Conservation (phyloP, 331 rosid species). For the Rhamnella rubrinervis region DNA sequence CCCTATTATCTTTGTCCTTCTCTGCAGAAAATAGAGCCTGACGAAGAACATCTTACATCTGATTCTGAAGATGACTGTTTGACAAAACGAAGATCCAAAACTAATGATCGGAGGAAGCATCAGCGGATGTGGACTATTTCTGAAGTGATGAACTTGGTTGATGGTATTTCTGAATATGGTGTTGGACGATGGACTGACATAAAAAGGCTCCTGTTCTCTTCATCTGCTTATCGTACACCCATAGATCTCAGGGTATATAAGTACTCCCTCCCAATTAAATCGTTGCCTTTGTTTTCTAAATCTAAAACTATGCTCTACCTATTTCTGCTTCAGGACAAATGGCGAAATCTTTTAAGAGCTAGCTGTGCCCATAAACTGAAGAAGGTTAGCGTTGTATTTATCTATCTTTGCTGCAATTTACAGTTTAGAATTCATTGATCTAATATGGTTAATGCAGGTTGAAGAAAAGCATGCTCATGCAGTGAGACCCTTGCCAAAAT, state of each 20-base stretch:
- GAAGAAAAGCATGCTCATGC: slow-evolving; percentile 53
- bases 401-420: background rate
- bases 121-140: slow-evolving; percentile 89
- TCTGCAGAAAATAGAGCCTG: slow-evolving; percentile 30
- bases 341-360: slow-evolving; percentile 85
- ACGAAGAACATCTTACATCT: slow-evolving; percentile 42
- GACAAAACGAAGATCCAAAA: slow-evolving; percentile 40
- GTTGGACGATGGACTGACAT: slow-evolving; percentile 95
- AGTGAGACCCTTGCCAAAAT: slow-evolving; percentile 56
- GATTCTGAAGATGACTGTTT: slow-evolving; percentile 55
- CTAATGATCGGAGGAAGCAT: slow-evolving; percentile 75
- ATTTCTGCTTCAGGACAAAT: slow-evolving; percentile 75
- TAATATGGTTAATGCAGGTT: slow-evolving; percentile 42
- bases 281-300: slow-evolving; percentile 18
- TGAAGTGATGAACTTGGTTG: slow-evolving; percentile 79
- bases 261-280: slow-evolving; percentile 21
- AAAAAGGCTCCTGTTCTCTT: slow-evolving; percentile 64
- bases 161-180: slow-evolving; percentile 92
- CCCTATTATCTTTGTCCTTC: background rate
- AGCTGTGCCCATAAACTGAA: slow-evolving; percentile 50
- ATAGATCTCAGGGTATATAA: slow-evolving; percentile 82
- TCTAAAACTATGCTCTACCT: slow-evolving; percentile 9
- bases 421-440: background rate
- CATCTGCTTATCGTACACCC: slow-evolving; percentile 80
- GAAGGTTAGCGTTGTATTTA: slow-evolving; percentile 45